A percentile compares a stretch with the other conserved stretches of the same genome.
Conservation (phyloP, 768 basidiomycete species). For the Suillus paluster region DNA sequence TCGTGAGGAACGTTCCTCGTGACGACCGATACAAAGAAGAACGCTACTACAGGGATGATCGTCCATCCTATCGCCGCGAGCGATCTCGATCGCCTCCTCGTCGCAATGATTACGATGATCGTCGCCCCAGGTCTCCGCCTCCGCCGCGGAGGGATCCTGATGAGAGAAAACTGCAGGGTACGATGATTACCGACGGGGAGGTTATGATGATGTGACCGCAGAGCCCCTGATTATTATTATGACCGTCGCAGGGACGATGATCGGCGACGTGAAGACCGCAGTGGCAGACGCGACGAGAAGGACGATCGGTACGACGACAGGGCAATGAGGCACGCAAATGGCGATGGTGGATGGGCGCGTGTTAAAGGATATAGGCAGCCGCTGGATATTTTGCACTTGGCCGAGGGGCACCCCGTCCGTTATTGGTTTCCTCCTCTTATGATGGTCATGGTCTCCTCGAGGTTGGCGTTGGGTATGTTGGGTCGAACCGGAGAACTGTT, state of each 20-base stretch:
- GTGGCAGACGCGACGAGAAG: conserved; percentile 82
- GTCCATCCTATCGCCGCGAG: conserved; percentile 62
- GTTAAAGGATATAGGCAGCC: conserved; percentile 51
- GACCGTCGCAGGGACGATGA: conserved; percentile 85
- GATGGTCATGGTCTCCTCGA: conserved; percentile 51
- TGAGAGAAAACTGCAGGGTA: conserved; percentile 90
- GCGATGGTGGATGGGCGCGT: conserved; percentile 80
- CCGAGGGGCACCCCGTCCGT: conserved; percentile 32
- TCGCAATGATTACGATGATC: conserved; percentile 72
- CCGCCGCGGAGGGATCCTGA: conserved; percentile 80
- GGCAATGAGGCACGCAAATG: conserved; percentile 72
- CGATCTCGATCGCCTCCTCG: conserved; percentile 84
- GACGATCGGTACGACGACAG: conserved; percentile 83
- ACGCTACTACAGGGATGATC: conserved; percentile 55
- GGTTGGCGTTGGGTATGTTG: conserved; percentile 42
- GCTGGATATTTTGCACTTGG: conserved; percentile 38
- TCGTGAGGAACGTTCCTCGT: conserved; percentile 48
- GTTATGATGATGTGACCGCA: conserved; percentile 79
- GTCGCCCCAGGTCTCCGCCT: conserved; percentile 78
- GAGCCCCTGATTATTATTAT: conserved; percentile 85
- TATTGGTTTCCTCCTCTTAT: conserved; percentile 48
- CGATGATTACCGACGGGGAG: conserved; percentile 87
- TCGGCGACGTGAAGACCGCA: conserved; percentile 63
- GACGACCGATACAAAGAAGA: conserved; percentile 66
- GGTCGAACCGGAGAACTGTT: conserved; percentile 41